Conservation (phyloP, 352 stramenopile genomes). For the Thalassiosira mediterranea region DNA sequence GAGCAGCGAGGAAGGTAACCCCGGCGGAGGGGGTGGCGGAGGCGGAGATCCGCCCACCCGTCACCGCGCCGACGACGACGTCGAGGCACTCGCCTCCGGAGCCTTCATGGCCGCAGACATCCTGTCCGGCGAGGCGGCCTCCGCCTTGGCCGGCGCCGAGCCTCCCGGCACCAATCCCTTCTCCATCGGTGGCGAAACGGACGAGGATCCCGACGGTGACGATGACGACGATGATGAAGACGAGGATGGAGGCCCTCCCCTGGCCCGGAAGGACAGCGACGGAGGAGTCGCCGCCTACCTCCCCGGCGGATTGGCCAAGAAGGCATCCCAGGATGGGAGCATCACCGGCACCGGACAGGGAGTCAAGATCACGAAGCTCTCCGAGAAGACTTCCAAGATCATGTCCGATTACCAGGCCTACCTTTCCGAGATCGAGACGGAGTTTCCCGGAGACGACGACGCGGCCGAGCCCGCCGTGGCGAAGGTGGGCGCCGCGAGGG, state of each 20-base stretch:
- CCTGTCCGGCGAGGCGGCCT: conserved; percentile 7
- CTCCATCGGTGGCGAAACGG: conserved; percentile 6
- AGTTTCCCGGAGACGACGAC: conserved; percentile 15
- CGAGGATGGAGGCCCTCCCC: conserved; percentile 6
- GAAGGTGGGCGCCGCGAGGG: not conserved
- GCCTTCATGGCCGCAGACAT: conserved; percentile 19
- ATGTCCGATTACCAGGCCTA: conserved; percentile 52
- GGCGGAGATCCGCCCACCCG: not conserved
- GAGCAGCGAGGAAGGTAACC: no score
- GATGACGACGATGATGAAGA: conserved; percentile 11
- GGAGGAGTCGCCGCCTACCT: not conserved
- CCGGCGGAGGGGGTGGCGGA: no score
- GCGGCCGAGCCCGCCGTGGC: not conserved
- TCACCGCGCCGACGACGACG: conserved; percentile 17
- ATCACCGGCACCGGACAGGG: not conserved
- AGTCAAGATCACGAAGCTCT: conserved; percentile 20
- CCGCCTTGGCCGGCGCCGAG: not conserved
- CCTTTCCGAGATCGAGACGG: conserved; percentile 37
- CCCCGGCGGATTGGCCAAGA: not conserved
- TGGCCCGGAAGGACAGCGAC: not conserved
- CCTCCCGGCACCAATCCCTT: not conserved
- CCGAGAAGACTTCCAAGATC: conserved; percentile 45
- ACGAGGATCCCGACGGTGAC: conserved; percentile 13
- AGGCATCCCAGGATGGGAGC: not conserved
- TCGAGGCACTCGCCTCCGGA: conserved; percentile 22